A percentile compares a stretch with the other conserved stretches of the same genome.
Evolutionary conservation across 768 basidiomycete genomes (phyloP).

Genomic region (button mushroom (Agaricus bisporus)): DNA sequence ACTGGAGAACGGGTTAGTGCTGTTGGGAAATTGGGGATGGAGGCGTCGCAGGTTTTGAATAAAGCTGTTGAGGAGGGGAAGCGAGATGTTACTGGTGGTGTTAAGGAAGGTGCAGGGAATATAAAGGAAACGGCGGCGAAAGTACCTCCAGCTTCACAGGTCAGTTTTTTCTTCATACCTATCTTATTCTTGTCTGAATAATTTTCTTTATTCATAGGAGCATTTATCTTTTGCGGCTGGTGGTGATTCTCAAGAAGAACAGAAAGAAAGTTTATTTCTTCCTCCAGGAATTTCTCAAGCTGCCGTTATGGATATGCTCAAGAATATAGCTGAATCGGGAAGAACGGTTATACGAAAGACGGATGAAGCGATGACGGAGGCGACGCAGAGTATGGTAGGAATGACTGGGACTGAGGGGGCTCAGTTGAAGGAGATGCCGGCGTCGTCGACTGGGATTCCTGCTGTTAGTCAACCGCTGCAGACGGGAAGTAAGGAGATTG

Average conservation of each 20-base stretch:
- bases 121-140: constrained; percentile 43
- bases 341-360: constrained; percentile 6
- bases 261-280: not conserved
- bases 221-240: not conserved
- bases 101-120: constrained; percentile 48
- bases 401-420: constrained; percentile 1
- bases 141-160: constrained; percentile 34
- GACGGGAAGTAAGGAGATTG: constrained; percentile 28
- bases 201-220: not conserved
- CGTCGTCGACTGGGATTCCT: constrained; percentile 19
- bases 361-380: not conserved
- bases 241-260: not conserved
- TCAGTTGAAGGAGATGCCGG: constrained; percentile 4
- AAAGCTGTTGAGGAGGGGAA: constrained; percentile 53
- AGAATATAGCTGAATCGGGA: not conserved
- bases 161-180: constrained; percentile 25
- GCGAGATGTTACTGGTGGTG: constrained; percentile 38
- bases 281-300: not conserved
- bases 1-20: constrained; percentile 30
- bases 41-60: constrained; percentile 37
- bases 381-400: constrained; percentile 1
- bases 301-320: constrained; percentile 1
- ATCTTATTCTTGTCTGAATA: not conserved
- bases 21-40: constrained; percentile 27
- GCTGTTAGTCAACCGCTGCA: constrained; percentile 35